Conservation (phyloP, 108 stramenopile species). For the Skeletonema tropicum region DNA sequence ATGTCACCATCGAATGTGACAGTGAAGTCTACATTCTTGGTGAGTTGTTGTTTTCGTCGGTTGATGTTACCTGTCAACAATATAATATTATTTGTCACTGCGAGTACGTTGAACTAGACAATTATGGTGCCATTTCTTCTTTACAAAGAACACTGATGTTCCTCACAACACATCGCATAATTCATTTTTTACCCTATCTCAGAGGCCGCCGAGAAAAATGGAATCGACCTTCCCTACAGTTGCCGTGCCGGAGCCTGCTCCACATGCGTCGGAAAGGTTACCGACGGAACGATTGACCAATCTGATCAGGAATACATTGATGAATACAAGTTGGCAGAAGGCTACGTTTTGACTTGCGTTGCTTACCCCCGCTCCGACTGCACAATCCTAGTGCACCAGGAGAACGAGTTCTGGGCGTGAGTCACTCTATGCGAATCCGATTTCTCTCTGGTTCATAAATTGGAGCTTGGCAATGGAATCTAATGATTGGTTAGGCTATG, state of each 20-base stretch:
- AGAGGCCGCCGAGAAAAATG: slow-evolving; percentile 31
- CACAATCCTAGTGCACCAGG: slow-evolving; percentile 15
- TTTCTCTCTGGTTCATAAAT: neutral
- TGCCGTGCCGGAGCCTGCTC: slow-evolving; percentile 45
- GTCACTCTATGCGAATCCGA: neutral
- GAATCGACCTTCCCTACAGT: slow-evolving; percentile 36
- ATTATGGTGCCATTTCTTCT: neutral
- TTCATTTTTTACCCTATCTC: neutral
- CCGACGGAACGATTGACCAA: slow-evolving; percentile 21
- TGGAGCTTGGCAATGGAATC: neutral
- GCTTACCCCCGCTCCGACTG: slow-evolving; percentile 15
- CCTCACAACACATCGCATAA: neutral
- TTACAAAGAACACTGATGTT: neutral
- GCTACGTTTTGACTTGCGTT: slow-evolving; percentile 39
- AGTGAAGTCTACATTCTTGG: slow-evolving; percentile 23
- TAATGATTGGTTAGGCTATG: slow-evolving; percentile 4
- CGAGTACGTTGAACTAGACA: neutral
- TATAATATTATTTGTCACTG: neutral
- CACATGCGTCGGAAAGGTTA: slow-evolving; percentile 31
- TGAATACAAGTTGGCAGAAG: slow-evolving; percentile 19
- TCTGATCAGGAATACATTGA: slow-evolving; percentile 35
- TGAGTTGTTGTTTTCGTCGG: too few relatives aligned
- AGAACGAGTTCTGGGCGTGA: slow-evolving; percentile 23
- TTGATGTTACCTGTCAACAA: neutral
- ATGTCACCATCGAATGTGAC: slow-evolving; percentile 22